Evolutionary conservation across 768 basidiomycete species (phyloP), one percentile per base, ranked within the genome.

Genomic region (Mycena rebaudengoi): DNA sequence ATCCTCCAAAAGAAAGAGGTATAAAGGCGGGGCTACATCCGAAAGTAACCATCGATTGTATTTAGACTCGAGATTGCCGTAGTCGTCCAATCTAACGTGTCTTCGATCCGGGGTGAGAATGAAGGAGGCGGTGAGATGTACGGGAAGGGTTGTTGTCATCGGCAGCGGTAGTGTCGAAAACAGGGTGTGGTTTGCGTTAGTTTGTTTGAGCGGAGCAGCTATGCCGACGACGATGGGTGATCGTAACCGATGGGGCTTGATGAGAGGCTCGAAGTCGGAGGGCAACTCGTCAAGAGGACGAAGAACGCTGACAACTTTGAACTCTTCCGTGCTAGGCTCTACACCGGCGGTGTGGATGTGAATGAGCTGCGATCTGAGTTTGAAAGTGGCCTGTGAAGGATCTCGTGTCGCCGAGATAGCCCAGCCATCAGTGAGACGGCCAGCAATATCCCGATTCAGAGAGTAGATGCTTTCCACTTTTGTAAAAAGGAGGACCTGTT

Each of bases 71-170:
- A 66, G 45, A 28, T 70, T 73, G 29, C 66, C 69, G 29, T 74
- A 74, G 4, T 73, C 75, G 65, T 84, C 83, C 44, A 80, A 75
- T 7, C 81, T 77, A 33, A 84, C 79, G 26, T 76, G 74, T 33
- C 85, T 69, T 33, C 85, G 70, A 65, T 86, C 85, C 3, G 81
- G 76, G 0, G 84, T 77, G 5, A 85, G 70, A 40, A 82, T 76
- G 62, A 84, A 85, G 0, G 83, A 79, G 0, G 81, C 84, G 51
- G 78, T 79, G 10, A 85, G 69, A 61, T 86, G 85, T 1, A 82
- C 75, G 0, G 85, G 84, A 0, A 86, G 71, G 4, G 76, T 68
- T 4, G 76, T 82, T 4, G 68, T 23, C 5, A 79, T 74, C 4
- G 79, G 78, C 2, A 86, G 74, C 0, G 83, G 84, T 7, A 86